These are phyloP conservation scores for Triangularia verruculosa DNA, from an alignment of 2,329 filamentous ascomycete genomes.

Conservation along the genomic window DNA sequence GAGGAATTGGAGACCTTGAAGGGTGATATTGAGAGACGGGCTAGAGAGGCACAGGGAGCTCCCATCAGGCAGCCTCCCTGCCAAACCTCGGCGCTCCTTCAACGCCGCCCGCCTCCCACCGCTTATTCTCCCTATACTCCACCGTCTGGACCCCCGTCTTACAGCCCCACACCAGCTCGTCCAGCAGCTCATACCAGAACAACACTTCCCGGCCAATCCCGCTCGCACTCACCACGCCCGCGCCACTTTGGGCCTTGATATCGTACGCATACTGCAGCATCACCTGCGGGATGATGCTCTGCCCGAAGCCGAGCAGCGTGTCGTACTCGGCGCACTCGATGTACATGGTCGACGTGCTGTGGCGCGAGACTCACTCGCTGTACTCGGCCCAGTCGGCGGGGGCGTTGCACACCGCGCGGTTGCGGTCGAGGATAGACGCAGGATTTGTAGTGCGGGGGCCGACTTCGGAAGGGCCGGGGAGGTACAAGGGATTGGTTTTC, in stretches of 20 bases:
- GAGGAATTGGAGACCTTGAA: constrained; percentile 8
- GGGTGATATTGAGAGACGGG: not conserved
- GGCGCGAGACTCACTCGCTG: constrained; percentile 1
- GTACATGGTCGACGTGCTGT: not conserved
- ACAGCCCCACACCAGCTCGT: constrained; percentile 6
- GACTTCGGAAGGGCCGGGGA: not conserved
- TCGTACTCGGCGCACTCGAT: constrained; percentile 9
- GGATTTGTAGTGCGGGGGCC: not conserved
- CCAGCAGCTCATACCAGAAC: constrained; percentile 11
- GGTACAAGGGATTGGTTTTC: not conserved
- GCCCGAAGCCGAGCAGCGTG: not conserved
- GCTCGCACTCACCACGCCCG: not conserved
- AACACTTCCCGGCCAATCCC: not conserved
- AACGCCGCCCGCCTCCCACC: not conserved
- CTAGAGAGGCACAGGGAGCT: constrained; percentile 1
- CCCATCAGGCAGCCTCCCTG: not conserved
- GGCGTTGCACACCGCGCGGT: not conserved
- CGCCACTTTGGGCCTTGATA: not conserved
- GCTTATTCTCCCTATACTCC: not conserved
- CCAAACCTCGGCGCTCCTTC: not conserved
- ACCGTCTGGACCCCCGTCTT: constrained; percentile 4
- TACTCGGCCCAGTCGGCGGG: constrained; percentile 4
- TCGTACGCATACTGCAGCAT: constrained; percentile 4
- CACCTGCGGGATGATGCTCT: constrained; percentile 7
- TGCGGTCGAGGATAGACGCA: constrained; percentile 2